phyloP scores from a whole-genome alignment of 1,284 basidiomycete genomes.

The Leccinum laetum region DNA sequence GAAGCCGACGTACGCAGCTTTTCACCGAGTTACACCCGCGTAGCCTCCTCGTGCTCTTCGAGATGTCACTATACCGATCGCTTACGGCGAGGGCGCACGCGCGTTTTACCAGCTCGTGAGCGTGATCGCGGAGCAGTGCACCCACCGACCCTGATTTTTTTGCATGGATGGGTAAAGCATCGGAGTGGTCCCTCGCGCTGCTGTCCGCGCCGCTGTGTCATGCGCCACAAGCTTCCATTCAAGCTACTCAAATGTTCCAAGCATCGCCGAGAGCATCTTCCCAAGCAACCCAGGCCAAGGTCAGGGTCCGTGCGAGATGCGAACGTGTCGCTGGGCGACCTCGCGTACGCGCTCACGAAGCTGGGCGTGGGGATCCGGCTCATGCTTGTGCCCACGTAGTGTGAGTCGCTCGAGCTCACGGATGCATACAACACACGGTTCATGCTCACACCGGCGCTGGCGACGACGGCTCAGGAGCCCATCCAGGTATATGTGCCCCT shows the following conservation, averaged over 20 bases:
- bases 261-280: no score
- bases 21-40: constrained; percentile 19
- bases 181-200: constrained; percentile 24
- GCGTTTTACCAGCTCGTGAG: constrained; percentile 26
- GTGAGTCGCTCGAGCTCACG: constrained; percentile 19
- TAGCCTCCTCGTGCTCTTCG: constrained; percentile 23
- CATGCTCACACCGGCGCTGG: constrained; percentile 20
- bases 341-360: no score
- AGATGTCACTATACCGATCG: constrained; percentile 19
- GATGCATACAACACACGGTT: constrained; percentile 13
- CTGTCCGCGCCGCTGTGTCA: constrained; percentile 25
- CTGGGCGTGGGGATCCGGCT: no score
- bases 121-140: constrained; percentile 19
- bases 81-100: constrained; percentile 26
- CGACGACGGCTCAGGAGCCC: constrained; percentile 18
- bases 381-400: constrained; percentile 19
- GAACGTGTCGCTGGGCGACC: no score
- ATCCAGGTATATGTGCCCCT: constrained; percentile 22
- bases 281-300: no score
- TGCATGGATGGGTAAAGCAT: constrained; percentile 25
- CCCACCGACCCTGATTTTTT: constrained; percentile 24
- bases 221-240: constrained; percentile 3
- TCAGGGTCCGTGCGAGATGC: no score
- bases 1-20: constrained; percentile 27
- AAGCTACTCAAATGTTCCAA: background rate